Evolutionary conservation across 257 asterid species (phyloP).

Genomic region (Eucommia ulmoides): DNA sequence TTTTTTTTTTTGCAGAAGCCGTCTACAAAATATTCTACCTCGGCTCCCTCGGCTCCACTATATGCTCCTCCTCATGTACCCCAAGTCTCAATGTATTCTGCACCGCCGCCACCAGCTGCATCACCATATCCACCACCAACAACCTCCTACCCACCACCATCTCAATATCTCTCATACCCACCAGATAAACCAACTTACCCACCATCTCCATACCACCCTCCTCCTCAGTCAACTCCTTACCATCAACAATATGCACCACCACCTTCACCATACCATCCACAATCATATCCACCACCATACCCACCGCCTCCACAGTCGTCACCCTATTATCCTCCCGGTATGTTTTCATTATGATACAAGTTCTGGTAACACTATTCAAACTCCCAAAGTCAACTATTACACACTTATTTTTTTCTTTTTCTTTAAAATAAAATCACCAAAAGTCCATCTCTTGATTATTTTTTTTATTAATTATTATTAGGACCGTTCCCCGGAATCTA

Average conservation of each 20-base stretch:
- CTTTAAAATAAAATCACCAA: background rate
- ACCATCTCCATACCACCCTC: slow-evolving; percentile 21
- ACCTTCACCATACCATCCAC: too few relatives aligned
- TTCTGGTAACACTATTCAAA: background rate
- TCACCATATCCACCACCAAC: slow-evolving; percentile 15
- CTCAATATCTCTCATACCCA: slow-evolving; percentile 23
- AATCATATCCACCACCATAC: slow-evolving; percentile 25
- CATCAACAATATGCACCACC: slow-evolving; percentile 21
- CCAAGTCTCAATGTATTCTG: slow-evolving; percentile 14
- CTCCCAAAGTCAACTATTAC: background rate
- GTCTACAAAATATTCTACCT: slow-evolving; percentile 21
- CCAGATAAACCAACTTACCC: slow-evolving; percentile 27
- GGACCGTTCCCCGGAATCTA: slow-evolving; percentile 31
- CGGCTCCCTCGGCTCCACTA: slow-evolving; percentile 31
- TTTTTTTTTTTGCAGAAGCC: slow-evolving; percentile 24
- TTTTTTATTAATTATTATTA: slow-evolving; percentile 1
- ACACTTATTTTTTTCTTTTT: background rate
- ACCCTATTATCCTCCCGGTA: slow-evolving; percentile 31
- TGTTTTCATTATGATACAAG: background rate
- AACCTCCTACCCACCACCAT: slow-evolving; percentile 17
- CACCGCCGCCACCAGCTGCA: slow-evolving; percentile 15
- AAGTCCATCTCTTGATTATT: background rate
- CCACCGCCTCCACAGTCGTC: slow-evolving; percentile 21
- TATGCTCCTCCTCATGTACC: slow-evolving; percentile 7
- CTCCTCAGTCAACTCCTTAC: slow-evolving; percentile 14